Evolutionary conservation across 2,329 filamentous ascomycete species (phyloP), one percentile per base, ranked within the genome.

Genomic region (Aspergillus flavus): DNA sequence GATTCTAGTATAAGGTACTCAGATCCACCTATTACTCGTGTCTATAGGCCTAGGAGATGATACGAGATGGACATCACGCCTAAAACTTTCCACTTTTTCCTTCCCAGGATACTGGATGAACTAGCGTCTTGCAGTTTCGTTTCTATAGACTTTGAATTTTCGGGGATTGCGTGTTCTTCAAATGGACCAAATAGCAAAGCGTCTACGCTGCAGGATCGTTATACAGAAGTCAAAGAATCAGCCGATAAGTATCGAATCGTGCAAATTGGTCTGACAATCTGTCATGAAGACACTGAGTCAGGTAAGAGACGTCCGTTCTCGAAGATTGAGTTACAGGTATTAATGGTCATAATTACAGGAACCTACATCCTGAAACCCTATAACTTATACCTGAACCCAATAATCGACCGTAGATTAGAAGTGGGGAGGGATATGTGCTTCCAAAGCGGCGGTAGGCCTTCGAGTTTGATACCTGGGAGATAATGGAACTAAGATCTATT

Each of bases 221-320:
- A 91, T 71, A 75, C 79, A 12, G 87, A 91, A 65, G 81, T 82
- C 61, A 89, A 86, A 71, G 77, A 77, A 32, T 87, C 86, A 3
- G 88, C 88, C 4, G 84, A 89, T 64, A 83, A 82, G 45, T 91
- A 87, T 69, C 85, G 88, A 64, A 84, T 91, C 58, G 78, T 91
- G 2, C 89, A 91, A 71, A 77, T 90, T 59, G 89, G 89, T n/a
- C 76, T 91, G 62, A 91, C 89, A 0, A 85, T 87, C 69, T 86
- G 86, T n/a, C 79, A 80, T 58, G 86, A 90, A 72, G 83, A 88
- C 72, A 67, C 72, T 7, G 75, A 82, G 11, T 82, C 80, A 70
- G 83, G 84, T 78, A 75, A 76, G 32, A 26, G 43, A 34, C 23
- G 41, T 16, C 21, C 41, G 19, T 48, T 23, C 43, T 36, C 28